Base-by-base conservation (phyloP, 345 rosid genomes). In the Citrus hindsii region DNA sequence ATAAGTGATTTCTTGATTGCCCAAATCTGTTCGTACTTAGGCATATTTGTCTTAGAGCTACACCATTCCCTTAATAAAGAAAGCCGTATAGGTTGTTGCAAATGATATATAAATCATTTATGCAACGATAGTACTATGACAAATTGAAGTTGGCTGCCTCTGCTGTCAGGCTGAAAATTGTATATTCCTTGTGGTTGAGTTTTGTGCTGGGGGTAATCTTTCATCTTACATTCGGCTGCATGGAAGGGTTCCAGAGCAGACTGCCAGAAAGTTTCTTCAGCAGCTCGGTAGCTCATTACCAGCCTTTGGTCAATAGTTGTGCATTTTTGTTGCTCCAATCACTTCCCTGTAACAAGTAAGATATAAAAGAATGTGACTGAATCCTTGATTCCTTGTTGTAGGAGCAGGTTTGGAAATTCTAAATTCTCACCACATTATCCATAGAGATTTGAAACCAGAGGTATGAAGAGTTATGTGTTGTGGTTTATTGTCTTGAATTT, bases 371-470 rank as follows among this genome's bases (percentile, higher is more conserved):
- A 35, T 27, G 30, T n/a, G 65, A 24, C 55, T 69, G 4, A 66
- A 74, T 69, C 59, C 35, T 35, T 35, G 37, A 35, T 35, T 35
- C 37, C 37, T 53, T 83, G 63, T 30, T 82, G 79, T 62, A 91
- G 95, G 92, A 67, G 89, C 87, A 80, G 94, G 92, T 78, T 80
- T 91, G 84, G 86, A 89, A 75, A 76, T 91, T 69, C 79, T 91
- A 75, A 89, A 88, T 30, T 84, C 88, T 76, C 82, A 83, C 59
- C 86, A 87, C 65, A 79, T 91, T 53, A 78, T 93, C 55, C 94
- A 90, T 71, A 83, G 92, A 73, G 94, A 93, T 79, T 74, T 93
- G 80, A 91, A 91, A 83, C 94, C 91, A 1, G 87, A 90, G 91
- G 94, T 89, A 85, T 46, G 51, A 46, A 46, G 18, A 46, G 18